These are phyloP conservation scores for Asparagopsis taxiformis DNA, from an alignment of 31 red algal species.

Conservation along the genomic window DNA sequence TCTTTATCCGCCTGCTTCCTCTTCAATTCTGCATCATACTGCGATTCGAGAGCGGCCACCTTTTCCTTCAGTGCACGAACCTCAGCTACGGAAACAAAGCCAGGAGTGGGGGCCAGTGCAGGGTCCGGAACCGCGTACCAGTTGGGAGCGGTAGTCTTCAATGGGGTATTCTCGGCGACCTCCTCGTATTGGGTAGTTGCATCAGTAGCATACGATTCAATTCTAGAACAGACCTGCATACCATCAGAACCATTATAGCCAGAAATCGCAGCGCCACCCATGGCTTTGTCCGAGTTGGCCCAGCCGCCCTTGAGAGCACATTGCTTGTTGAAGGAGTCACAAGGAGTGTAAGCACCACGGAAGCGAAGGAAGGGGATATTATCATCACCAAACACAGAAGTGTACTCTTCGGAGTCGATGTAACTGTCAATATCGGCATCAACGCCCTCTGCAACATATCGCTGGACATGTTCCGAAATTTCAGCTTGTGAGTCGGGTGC, in stretches of 20 bases:
- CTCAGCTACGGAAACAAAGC: constrained; percentile 61
- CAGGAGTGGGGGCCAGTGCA: constrained; percentile 59
- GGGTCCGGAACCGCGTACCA: constrained; percentile 81
- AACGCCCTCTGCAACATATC: constrained; percentile 66
- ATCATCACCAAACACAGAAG: constrained; percentile 75
- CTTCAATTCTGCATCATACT: constrained; percentile 43
- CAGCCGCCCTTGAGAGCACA: constrained; percentile 69
- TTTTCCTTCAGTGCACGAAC: constrained; percentile 49
- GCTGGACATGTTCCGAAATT: constrained; percentile 52
- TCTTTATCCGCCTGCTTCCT: constrained; percentile 36
- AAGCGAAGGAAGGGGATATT: constrained; percentile 68
- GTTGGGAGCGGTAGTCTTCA: constrained; percentile 72
- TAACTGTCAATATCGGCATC: constrained; percentile 88
- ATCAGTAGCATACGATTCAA: constrained; percentile 42
- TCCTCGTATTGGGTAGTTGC: constrained; percentile 54
- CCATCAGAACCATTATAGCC: constrained; percentile 84
- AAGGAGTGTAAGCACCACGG: constrained; percentile 76
- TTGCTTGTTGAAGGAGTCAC: constrained; percentile 73
- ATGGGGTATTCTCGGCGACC: constrained; percentile 75
- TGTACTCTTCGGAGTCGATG: constrained; percentile 88
- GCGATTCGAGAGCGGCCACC: constrained; percentile 48
- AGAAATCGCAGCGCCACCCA: constrained; percentile 82
- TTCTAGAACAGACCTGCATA: constrained; percentile 53
- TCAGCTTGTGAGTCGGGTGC: constrained; percentile 72
- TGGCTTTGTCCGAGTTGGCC: constrained; percentile 86